Conservation (phyloP, 306 rosid species). For the Biancaea sappan region DNA sequence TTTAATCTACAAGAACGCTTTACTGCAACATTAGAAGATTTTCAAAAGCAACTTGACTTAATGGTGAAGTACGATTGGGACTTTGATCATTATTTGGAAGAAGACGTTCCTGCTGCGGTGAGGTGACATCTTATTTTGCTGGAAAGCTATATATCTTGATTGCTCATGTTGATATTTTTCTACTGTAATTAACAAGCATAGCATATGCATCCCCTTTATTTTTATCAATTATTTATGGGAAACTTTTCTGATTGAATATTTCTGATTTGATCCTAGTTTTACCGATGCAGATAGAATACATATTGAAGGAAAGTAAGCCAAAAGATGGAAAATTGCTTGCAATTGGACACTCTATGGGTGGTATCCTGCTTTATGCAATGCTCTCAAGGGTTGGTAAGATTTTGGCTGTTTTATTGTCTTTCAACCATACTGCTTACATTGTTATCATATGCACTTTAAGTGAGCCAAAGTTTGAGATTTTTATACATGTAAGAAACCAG, state of each 20-base stretch:
- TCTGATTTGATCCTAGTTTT: constrained; percentile 29
- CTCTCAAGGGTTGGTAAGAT: constrained; percentile 80
- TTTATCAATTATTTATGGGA: constrained; percentile 17
- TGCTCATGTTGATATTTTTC: constrained; percentile 21
- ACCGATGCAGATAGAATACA: constrained; percentile 76
- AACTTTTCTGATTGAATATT: constrained; percentile 28
- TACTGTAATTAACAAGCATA: constrained; percentile 14
- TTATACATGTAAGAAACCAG: neutral
- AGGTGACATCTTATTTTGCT: constrained; percentile 81
- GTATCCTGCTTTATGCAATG: constrained; percentile 88
- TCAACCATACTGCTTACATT: constrained; percentile 21
- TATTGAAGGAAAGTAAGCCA: constrained; percentile 70
- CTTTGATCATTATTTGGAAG: constrained; percentile 91
- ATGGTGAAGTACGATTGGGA: constrained; percentile 98
- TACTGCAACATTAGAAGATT: constrained; percentile 81
- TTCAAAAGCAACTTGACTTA: constrained; percentile 95
- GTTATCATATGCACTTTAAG: neutral
- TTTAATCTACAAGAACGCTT: constrained; percentile 86
- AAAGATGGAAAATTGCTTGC: constrained; percentile 96
- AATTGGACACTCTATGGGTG: constrained; percentile 99
- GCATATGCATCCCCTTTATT: neutral
- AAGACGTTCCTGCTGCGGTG: constrained; percentile 97
- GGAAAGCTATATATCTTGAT: constrained; percentile 36
- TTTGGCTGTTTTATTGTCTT: constrained; percentile 27
- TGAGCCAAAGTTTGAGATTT: neutral